Evolutionary conservation across 1,284 basidiomycete species (phyloP).

Genomic region (Takashimella koratensis): DNA sequence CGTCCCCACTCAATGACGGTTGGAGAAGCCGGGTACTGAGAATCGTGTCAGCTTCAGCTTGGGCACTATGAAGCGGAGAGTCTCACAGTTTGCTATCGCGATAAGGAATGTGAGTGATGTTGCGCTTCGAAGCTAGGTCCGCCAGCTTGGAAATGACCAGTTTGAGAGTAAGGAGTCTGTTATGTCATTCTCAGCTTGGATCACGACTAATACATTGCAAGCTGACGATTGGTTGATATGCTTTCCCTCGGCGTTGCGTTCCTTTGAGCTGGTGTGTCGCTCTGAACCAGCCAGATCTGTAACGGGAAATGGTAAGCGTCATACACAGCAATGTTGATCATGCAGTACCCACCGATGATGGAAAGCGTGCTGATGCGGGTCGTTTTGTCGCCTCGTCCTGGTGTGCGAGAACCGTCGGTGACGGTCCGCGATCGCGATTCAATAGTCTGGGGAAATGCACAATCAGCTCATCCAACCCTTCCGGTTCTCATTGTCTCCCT

Average conservation of each 20-base stretch:
- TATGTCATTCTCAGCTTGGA: neutral
- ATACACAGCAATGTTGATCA: too few relatives aligned
- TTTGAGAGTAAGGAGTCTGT: slow-evolving; percentile 79
- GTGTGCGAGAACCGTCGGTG: slow-evolving; percentile 10
- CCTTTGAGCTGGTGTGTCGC: slow-evolving; percentile 88
- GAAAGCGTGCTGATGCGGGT: slow-evolving; percentile 64
- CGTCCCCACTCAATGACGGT: slow-evolving; percentile 89
- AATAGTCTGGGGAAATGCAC: neutral
- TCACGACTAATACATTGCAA: too few relatives aligned
- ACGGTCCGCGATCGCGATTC: slow-evolving; percentile 7
- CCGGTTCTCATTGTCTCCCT: too few relatives aligned
- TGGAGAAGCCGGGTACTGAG: slow-evolving; percentile 79
- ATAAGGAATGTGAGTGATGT: slow-evolving; percentile 86
- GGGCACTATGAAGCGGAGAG: neutral
- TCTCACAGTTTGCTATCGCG: slow-evolving; percentile 76
- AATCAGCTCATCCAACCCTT: too few relatives aligned
- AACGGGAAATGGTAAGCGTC: slow-evolving; percentile 55
- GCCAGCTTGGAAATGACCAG: slow-evolving; percentile 83
- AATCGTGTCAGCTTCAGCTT: slow-evolving; percentile 32
- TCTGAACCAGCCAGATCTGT: slow-evolving; percentile 95
- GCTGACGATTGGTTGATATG: slow-evolving; percentile 68
- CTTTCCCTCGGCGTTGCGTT: slow-evolving; percentile 83
- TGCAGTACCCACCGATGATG: slow-evolving; percentile 28
- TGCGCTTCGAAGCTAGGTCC: slow-evolving; percentile 75
- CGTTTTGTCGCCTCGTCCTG: slow-evolving; percentile 34